phyloP scores from a whole-genome alignment of 805 yeast species.

The Ogataea parapolymorpha region DNA sequence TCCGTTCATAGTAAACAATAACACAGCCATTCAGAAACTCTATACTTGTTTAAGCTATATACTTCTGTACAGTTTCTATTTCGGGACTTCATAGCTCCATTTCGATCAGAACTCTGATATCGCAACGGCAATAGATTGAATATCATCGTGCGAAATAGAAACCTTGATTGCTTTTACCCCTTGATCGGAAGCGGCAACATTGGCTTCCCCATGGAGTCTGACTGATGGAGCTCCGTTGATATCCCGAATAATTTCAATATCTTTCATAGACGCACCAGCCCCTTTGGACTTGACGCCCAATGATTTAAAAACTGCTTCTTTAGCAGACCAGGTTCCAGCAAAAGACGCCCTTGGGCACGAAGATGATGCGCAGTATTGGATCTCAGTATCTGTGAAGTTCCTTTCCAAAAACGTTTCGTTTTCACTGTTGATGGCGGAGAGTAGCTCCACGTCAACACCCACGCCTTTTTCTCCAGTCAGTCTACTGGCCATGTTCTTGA shows the following conservation, averaged over 20 bases:
- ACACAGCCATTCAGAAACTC: too few species aligned
- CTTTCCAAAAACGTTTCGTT: conserved; percentile 89
- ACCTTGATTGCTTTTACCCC: conserved; percentile 75
- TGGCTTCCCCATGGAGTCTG: conserved; percentile 70
- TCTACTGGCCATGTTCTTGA: conserved; percentile 50
- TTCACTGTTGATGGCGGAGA: conserved; percentile 75
- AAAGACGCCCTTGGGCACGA: conserved; percentile 83
- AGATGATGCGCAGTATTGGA: conserved; percentile 69
- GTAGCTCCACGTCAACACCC: conserved; percentile 95
- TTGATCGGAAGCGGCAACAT: conserved; percentile 62
- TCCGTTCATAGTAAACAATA: too few species aligned
- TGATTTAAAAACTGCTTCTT: conserved; percentile 98
- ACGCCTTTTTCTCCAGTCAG: conserved; percentile 58
- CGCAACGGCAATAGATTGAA: conserved; percentile 98
- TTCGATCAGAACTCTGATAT: conserved; percentile 42
- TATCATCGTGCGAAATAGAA: conserved; percentile 93
- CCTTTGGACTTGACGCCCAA: conserved; percentile 86
- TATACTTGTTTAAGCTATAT: background rate
- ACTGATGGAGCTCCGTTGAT: conserved; percentile 81
- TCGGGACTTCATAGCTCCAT: background rate
- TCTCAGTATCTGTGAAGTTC: conserved; percentile 83
- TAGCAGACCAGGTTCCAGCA: conserved; percentile 99
- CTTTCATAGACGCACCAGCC: conserved; percentile 90
- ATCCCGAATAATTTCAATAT: conserved; percentile 80
- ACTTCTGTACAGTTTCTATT: background rate